These are phyloP conservation scores for Calonectria pseudoreteaudii DNA, from an alignment of 2,329 filamentous ascomycete genomes.

Conservation along the genomic window DNA sequence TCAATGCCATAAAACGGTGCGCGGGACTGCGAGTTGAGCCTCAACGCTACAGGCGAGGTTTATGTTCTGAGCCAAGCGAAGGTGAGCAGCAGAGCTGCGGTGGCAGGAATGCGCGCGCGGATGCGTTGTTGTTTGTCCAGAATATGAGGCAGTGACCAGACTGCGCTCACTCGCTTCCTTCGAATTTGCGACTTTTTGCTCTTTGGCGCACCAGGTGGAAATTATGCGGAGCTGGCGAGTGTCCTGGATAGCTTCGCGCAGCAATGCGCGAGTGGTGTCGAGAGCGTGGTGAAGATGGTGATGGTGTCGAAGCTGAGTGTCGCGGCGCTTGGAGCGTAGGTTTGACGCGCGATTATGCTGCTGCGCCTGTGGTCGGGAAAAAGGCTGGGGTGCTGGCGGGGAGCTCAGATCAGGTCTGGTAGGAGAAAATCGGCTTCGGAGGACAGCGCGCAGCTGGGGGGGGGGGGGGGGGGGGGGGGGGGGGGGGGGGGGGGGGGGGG, in stretches of 20 bases:
- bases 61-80: constrained; percentile 9
- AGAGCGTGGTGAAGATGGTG: constrained; percentile 28
- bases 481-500: constrained; percentile 17
- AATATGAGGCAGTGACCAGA: constrained; percentile 39
- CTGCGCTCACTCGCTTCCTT: constrained; percentile 31
- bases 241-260: constrained; percentile 21
- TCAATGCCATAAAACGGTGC: constrained; percentile 2
- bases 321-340: constrained; percentile 46
- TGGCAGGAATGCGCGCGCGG: constrained; percentile 27
- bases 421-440: constrained; percentile 28
- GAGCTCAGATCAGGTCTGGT: constrained; percentile 43
- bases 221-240: constrained; percentile 23
- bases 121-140: constrained; percentile 19
- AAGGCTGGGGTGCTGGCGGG: constrained; percentile 40
- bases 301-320: constrained; percentile 30
- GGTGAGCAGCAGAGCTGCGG: constrained; percentile 4
- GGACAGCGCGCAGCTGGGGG: constrained; percentile 12
- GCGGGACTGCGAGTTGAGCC: not conserved
- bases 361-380: constrained; percentile 43
- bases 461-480: constrained; percentile 16
- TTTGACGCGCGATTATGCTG: constrained; percentile 48
- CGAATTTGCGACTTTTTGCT: constrained; percentile 7
- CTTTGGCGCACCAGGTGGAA: constrained; percentile 2
- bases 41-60: constrained; percentile 15
- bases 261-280: constrained; percentile 14